Conservation (phyloP, 2,329 filamentous ascomycete species). For the Aspergillus oerlinghausenensis region DNA sequence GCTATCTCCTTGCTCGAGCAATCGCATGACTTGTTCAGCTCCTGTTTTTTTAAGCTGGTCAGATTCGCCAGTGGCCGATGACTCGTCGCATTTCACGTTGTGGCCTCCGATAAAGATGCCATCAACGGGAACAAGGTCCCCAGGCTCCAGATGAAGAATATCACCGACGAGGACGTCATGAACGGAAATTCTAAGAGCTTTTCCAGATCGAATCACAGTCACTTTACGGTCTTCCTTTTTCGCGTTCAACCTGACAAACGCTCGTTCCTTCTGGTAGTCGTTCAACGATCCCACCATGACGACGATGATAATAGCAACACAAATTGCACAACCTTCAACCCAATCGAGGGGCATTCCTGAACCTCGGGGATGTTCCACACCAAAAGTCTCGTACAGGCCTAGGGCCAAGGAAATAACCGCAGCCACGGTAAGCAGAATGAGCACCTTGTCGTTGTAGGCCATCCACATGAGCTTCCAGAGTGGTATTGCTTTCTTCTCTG, state of each 20-base stretch:
- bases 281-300: slow-evolving; percentile 60
- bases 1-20: slow-evolving; percentile 53
- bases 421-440: slow-evolving; percentile 65
- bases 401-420: slow-evolving; percentile 65
- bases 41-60: slow-evolving; percentile 65
- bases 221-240: slow-evolving; percentile 62
- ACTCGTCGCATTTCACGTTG: slow-evolving; percentile 67
- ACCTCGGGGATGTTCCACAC: slow-evolving; percentile 40
- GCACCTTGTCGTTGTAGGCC: slow-evolving; percentile 69
- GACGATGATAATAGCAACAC: slow-evolving; percentile 61
- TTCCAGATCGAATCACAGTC: slow-evolving; percentile 64
- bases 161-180: slow-evolving; percentile 67
- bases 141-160: slow-evolving; percentile 63
- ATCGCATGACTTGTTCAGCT: slow-evolving; percentile 57
- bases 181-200: slow-evolving; percentile 58
- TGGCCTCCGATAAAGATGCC: slow-evolving; percentile 64
- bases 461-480: slow-evolving; percentile 61
- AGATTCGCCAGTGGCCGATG: slow-evolving; percentile 68
- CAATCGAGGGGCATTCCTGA: slow-evolving; percentile 56
- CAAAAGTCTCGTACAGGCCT: slow-evolving; percentile 64
- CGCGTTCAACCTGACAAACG: slow-evolving; percentile 59
- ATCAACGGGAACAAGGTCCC: slow-evolving; percentile 67
- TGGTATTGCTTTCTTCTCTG: slow-evolving; percentile 58
- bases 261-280: slow-evolving; percentile 64
- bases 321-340: slow-evolving; percentile 65